Base-by-base conservation (phyloP, 768 basidiomycete species). In the Tulasnella sp. region DNA sequence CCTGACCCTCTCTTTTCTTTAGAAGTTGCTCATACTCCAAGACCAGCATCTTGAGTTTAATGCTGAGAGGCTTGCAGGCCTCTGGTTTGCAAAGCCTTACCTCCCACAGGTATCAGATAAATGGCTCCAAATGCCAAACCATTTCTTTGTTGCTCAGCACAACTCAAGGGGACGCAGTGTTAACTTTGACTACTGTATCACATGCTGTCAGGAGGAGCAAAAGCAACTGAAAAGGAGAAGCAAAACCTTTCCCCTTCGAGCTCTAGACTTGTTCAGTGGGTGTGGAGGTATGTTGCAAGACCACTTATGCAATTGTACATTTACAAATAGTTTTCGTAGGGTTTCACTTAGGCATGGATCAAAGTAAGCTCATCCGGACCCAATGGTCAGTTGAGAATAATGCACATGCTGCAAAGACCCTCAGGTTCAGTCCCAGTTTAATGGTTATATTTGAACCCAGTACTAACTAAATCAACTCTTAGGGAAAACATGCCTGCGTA, bases 371-470 rank as follows among this genome's bases (percentile, higher is more conserved):
- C n/a, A 39, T 71, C n/a, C 17, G 3, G 1, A 47, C 67, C 11
- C 17, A 35, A 17, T 74, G 74, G 74, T 75, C 73, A n/a, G 79
- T 92, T 59, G 92, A 94, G 75, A 87, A 91, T 26, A 82, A 86
- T n/a, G 90, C 91, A 0, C 90, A 89, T 77, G 90, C 92, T 8
- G 88, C 89, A 0, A 80, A 80, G 72, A 90, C 91, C 1, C 80
- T 89, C 17, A 80, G 79, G 92, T 37, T 39, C n/a, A 72, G 29
- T 34, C 44, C 19, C 8, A 65, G n/a, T 39, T 47, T 47, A 62
- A 74, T 64, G 72, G 22, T 70, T 44, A n/a, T 59, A 62, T 64
- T 41, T 3, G n/a, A n/a, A n/a, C n/a, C n/a, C n/a, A n/a, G n/a
- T n/a, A n/a, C n/a, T n/a, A n/a, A n/a, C n/a, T n/a, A n/a, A n/a